Base-by-base conservation (phyloP, 257 asterid genomes). In the Ehretia macrophylla region DNA sequence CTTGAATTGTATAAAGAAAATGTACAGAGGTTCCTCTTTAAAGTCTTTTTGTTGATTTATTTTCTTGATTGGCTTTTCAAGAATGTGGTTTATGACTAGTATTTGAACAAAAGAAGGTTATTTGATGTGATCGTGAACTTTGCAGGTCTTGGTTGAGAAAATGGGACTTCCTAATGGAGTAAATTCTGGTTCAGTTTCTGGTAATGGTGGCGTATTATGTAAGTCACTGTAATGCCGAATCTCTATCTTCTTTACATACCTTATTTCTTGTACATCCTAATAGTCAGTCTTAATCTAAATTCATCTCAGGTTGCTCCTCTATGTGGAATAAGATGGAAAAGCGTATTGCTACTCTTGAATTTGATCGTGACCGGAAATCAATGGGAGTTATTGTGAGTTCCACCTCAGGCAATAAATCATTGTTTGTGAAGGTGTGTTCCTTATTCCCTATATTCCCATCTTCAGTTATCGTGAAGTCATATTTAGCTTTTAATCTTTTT, bases 321-420 rank as follows among this genome's bases (percentile, higher is more conserved):
- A 21, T 68, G 45, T 93, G 97, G 97, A 89, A 80, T 73, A 76
- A 72, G 59, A 65, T 77, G 74, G 95, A 93, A 56, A 66, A 70
- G 62, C 83, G 99, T 51, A 85, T 93, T 72, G 99, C 96, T 18
- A 93, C 99, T 64, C 99, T 93, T 56, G 99, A 93, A 73, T 93
- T 93, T 73, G 99, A 93, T 39, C 95, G 95, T 55, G 96, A 89
- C 75, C 85, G 99, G 68, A 89, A 93, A 81, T 93, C 99, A 59
- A 93, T 93, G 99, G 96, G 99, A 40, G 96, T 89, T 59, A 82
- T 93, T 68, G 96, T 78, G 67, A 68, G 75, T 55, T 85, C 97
- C 35, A 68, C 68, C 69, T 72, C 78, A 57, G 97, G 95, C 32
- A 78, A 59, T 58, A 89, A 66, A 67, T 61, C 85, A 40, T 68